Evolutionary conservation across 2,329 filamentous ascomycete genomes (phyloP), one percentile per base, ranked within the genome.

Genomic region (Penicillium janthinellum): DNA sequence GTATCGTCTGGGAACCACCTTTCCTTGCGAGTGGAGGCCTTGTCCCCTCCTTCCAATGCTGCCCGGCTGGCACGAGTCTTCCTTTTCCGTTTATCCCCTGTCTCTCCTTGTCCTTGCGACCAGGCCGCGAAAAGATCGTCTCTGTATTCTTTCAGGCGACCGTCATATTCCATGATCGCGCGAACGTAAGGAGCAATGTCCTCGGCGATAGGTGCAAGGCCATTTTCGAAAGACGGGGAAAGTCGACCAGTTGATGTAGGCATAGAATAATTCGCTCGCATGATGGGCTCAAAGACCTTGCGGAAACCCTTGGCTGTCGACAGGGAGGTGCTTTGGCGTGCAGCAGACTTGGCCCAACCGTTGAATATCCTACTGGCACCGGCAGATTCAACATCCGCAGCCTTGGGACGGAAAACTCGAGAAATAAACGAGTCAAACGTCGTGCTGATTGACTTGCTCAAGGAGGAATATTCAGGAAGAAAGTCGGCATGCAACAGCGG

Each of bases 151-250:
- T 92, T 89, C 1, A 95, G 83, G 1, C 82, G 82, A 20, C 86
- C 79, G 67, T 98, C 94, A 70, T 89, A 90, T 0, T 87, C 82
- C 1, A 94, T 87, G 60, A 99, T 98, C 39, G 84, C 83, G 11
- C 96, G 90, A n/a, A 98, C 85, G 73, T 91, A 98, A 0, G 96
- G 95, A 0, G 92, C 93, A 1, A 98, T 81, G 64, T 99, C 95
- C 12, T 88, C 79, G 0, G 85, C 83, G 35, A 96, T 86, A 20
- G 88, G 80, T 0, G 76, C 73, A 67, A 90, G 78, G 0, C 87
- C 86, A 45, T 90, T 86, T 68, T 96, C 92, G 65, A 96, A 92
- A 0, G 89, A 86, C 0, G 91, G 93, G 0, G 89, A 73, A 53
- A 74, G 66, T 14, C 76, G 75, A 11, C 74, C 75, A 22, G 69